Percentiles rank a stretch among this genome's conserved stretches.
Conservation (phyloP, 208 protist species). For the Acanthamoeba rhysodes region DNA sequence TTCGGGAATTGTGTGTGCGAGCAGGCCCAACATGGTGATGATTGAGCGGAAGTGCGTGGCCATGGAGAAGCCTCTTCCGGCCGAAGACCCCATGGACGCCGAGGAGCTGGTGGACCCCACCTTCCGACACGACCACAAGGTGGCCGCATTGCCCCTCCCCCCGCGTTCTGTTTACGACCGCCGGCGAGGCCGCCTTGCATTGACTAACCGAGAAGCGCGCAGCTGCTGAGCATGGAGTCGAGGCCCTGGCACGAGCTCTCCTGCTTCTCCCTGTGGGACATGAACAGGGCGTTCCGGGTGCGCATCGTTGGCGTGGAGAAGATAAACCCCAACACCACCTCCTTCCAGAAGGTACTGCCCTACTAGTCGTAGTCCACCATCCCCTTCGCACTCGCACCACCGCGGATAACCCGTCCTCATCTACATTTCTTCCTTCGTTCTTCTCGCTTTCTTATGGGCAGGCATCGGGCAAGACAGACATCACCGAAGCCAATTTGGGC, state of each 20-base stretch:
- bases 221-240: constrained; percentile 27
- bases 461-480: constrained; percentile 47
- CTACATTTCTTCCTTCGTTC: too few relatives aligned
- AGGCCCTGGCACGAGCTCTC: constrained; percentile 43
- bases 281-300: constrained; percentile 41
- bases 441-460: neutral
- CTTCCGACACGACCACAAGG: constrained; percentile 54
- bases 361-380: too few relatives aligned
- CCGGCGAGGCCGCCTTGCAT: too few relatives aligned
- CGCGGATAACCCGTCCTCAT: too few relatives aligned
- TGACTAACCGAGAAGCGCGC: too few relatives aligned
- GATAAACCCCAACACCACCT: constrained; percentile 58
- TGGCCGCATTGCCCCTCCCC: neutral
- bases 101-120: constrained; percentile 65
- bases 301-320: constrained; percentile 63
- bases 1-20: too few relatives aligned
- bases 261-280: constrained; percentile 67
- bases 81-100: constrained; percentile 61
- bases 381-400: too few relatives aligned
- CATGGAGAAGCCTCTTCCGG: neutral
- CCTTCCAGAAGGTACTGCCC: constrained; percentile 64
- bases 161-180: too few relatives aligned
- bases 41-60: neutral
- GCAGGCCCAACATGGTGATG: constrained; percentile 27
- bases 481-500: constrained; percentile 12